Evolutionary conservation across 176 grass and related monocot genomes (phyloP).

Genomic region (Pontederia paniculata): DNA sequence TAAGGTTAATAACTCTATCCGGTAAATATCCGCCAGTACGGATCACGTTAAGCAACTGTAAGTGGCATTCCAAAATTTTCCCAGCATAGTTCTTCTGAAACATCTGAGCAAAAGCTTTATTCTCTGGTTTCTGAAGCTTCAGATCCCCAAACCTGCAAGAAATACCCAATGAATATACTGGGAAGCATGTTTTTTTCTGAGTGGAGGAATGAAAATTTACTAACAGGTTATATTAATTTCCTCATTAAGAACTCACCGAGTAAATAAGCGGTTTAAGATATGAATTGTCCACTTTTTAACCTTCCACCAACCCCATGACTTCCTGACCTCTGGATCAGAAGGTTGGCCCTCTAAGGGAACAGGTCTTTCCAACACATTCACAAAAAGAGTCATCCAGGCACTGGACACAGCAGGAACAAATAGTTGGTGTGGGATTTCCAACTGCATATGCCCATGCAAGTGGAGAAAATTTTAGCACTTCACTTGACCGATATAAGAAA

Average conservation of each 20-base stretch:
- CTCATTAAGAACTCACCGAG: conserved; percentile 25
- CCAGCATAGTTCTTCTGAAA: conserved; percentile 86
- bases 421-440: conserved; percentile 86
- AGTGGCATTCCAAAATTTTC: conserved; percentile 75
- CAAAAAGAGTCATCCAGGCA: conserved; percentile 80
- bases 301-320: conserved; percentile 11
- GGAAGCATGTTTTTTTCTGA: neutral
- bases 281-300: conserved; percentile 14
- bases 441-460: conserved; percentile 24
- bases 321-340: neutral
- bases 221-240: neutral
- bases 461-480: conserved; percentile 7
- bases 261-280: conserved; percentile 10
- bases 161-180: conserved; percentile 12
- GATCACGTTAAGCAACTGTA: conserved; percentile 71
- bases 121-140: conserved; percentile 87
- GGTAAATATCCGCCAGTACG: conserved; percentile 87
- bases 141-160: conserved; percentile 72
- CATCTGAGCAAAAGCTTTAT: conserved; percentile 89
- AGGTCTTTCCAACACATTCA: conserved; percentile 5
- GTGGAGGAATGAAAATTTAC: conserved; percentile 6
- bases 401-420: conserved; percentile 59
- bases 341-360: conserved; percentile 11
- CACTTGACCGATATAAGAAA: neutral
- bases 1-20: conserved; percentile 83